These are phyloP conservation scores for Setaria italica DNA, from an alignment of 202 grass and related monocot species.

Conservation along the genomic window DNA sequence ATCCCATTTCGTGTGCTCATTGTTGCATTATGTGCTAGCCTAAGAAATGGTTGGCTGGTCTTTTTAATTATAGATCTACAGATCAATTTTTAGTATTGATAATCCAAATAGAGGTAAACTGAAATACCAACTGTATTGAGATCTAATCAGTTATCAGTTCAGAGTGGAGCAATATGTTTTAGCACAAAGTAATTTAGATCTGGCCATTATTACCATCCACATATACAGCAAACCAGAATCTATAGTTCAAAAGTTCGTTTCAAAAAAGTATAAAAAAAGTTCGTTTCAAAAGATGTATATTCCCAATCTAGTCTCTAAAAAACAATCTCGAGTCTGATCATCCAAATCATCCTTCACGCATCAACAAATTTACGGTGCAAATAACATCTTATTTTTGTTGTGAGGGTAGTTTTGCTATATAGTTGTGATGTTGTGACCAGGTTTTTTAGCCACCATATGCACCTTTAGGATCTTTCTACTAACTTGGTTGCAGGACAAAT, in stretches of 20 bases:
- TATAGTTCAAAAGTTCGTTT: not conserved
- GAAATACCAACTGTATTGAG: slow-evolving; percentile 11
- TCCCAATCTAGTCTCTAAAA: not conserved
- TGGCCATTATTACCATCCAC: not conserved
- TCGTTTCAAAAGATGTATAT: slow-evolving; percentile 6
- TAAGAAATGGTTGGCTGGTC: not conserved
- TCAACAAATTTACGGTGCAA: not conserved
- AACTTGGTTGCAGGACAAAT: not conserved
- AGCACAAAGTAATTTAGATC: slow-evolving; percentile 3
- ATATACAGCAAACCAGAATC: slow-evolving; percentile 16
- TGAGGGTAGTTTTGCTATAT: not conserved
- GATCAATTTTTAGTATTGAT: slow-evolving; percentile 20
- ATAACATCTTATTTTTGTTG: not conserved
- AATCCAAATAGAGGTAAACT: slow-evolving; percentile 11
- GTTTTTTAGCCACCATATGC: not conserved
- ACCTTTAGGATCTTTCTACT: not conserved
- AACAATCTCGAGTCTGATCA: not conserved
- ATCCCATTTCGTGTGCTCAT: slow-evolving; percentile 14
- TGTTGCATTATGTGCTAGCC: slow-evolving; percentile 15
- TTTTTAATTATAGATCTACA: not conserved
- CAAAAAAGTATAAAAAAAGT: too few relatives aligned
- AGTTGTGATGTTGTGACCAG: not conserved
- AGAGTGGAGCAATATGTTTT: slow-evolving; percentile 24
- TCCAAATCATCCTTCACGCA: not conserved
- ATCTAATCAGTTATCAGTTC: slow-evolving; percentile 25